Evolutionary conservation across 768 basidiomycete genomes (phyloP).

Genomic region (Leccinum olivaceopallidum): DNA sequence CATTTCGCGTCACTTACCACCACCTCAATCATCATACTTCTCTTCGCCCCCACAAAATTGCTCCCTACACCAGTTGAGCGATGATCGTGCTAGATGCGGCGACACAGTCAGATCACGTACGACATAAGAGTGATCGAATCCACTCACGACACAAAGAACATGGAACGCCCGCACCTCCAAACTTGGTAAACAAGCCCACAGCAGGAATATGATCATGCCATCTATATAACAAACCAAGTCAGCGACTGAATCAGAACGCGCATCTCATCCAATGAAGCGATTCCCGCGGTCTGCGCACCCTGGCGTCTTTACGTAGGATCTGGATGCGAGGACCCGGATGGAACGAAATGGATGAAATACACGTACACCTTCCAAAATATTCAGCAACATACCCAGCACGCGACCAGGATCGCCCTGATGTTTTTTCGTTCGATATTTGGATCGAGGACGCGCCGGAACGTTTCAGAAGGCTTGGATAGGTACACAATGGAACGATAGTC

Average conservation of each 20-base stretch:
- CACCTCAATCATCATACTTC: slow-evolving; percentile 98
- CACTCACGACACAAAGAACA: slow-evolving; percentile 86
- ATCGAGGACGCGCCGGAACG: slow-evolving; percentile 11
- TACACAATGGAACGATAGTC: slow-evolving; percentile 14
- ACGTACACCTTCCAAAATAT: slow-evolving; percentile 92
- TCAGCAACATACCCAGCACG: slow-evolving; percentile 79
- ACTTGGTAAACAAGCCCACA: slow-evolving; percentile 70
- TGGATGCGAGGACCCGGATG: neutral
- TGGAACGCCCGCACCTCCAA: slow-evolving; percentile 92
- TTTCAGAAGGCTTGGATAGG: slow-evolving; percentile 11
- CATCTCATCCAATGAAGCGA: neutral
- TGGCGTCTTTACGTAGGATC: slow-evolving; percentile 6
- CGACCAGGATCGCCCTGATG: slow-evolving; percentile 69
- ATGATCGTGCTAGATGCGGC: slow-evolving; percentile 57
- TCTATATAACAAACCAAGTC: slow-evolving; percentile 38
- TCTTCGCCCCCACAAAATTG: slow-evolving; percentile 86
- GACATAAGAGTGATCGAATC: neutral
- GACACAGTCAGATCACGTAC: neutral
- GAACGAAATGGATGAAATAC: slow-evolving; percentile 1
- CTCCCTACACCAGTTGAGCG: slow-evolving; percentile 88
- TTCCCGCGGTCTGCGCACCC: slow-evolving; percentile 3
- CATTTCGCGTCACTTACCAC: slow-evolving; percentile 59
- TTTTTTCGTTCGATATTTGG: slow-evolving; percentile 21
- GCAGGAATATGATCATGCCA: slow-evolving; percentile 97
- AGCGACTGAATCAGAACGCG: neutral